These are phyloP conservation scores for Entamoeba nuttalli DNA, from an alignment of 208 protist species.

Conservation along the genomic window DNA sequence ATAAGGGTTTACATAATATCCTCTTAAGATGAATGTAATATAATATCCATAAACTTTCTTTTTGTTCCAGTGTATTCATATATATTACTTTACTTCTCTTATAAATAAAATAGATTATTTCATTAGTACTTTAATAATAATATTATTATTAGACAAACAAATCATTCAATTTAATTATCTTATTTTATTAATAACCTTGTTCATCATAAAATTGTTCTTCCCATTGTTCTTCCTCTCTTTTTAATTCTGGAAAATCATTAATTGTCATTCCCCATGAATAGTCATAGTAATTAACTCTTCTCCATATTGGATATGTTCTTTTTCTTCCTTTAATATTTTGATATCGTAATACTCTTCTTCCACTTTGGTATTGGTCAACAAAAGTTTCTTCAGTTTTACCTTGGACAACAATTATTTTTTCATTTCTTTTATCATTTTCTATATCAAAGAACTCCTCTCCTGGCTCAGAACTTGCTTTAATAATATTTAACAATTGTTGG, in stretches of 20 bases:
- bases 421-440: neutral
- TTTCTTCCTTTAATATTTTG: neutral
- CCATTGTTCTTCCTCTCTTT: neutral
- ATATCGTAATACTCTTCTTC: neutral
- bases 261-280: neutral
- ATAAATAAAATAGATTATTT: no score
- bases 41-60: no score
- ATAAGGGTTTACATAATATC: no score
- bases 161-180: no score
- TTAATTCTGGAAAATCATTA: neutral
- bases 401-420: neutral
- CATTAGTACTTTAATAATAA: no score
- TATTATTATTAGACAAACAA: no score
- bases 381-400: neutral
- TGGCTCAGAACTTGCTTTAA: neutral
- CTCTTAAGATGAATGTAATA: no score
- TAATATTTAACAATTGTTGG: neutral
- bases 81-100: no score
- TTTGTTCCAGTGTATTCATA: no score
- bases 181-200: no score
- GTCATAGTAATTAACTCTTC: neutral
- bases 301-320: neutral
- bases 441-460: neutral
- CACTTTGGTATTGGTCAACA: neutral
- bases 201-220: neutral